A percentile compares a stretch with the other conserved stretches of the same genome.
Evolutionary conservation across 2,329 filamentous ascomycete species (phyloP).

Genomic region (Nemania sp.): DNA sequence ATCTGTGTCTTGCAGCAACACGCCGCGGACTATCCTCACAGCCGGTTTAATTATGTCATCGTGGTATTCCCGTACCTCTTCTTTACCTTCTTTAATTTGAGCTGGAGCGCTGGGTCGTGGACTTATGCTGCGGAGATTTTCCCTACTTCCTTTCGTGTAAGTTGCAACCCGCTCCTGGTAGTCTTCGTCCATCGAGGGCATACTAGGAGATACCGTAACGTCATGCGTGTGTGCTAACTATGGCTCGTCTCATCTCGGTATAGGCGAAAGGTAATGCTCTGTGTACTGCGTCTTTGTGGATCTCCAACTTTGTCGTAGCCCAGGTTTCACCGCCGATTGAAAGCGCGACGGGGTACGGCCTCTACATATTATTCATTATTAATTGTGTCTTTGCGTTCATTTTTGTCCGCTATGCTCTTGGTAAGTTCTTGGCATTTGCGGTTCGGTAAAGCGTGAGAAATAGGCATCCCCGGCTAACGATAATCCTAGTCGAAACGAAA

Average conservation of each 20-base stretch:
- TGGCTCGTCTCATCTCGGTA: not conserved
- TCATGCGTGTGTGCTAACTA: not conserved
- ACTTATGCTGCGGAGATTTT: slow-evolving; percentile 52
- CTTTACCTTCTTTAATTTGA: slow-evolving; percentile 50
- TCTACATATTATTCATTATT: slow-evolving; percentile 46
- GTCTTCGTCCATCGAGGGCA: no score
- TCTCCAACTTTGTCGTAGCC: slow-evolving; percentile 47
- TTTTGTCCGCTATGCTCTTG: slow-evolving; percentile 47
- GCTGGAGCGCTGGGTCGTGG: slow-evolving; percentile 50
- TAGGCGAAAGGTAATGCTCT: slow-evolving; percentile 50
- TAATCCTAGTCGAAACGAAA: slow-evolving; percentile 31
- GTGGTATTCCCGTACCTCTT: slow-evolving; percentile 49
- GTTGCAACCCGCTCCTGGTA: slow-evolving; percentile 17
- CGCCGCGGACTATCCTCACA: slow-evolving; percentile 44
- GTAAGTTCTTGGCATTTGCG: slow-evolving; percentile 27
- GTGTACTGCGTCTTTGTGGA: slow-evolving; percentile 49
- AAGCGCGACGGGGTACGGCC: slow-evolving; percentile 45
- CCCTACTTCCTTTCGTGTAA: slow-evolving; percentile 47
- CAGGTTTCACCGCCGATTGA: slow-evolving; percentile 47
- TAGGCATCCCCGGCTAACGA: not conserved
- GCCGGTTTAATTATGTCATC: slow-evolving; percentile 46
- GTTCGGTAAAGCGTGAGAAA: not conserved
- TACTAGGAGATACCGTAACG: no score
- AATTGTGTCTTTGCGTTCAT: slow-evolving; percentile 47
- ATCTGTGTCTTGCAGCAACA: slow-evolving; percentile 49